A percentile compares a stretch with the other conserved stretches of the same genome.
Conservation (phyloP, 345 rosid species). For the Acer campestre region DNA sequence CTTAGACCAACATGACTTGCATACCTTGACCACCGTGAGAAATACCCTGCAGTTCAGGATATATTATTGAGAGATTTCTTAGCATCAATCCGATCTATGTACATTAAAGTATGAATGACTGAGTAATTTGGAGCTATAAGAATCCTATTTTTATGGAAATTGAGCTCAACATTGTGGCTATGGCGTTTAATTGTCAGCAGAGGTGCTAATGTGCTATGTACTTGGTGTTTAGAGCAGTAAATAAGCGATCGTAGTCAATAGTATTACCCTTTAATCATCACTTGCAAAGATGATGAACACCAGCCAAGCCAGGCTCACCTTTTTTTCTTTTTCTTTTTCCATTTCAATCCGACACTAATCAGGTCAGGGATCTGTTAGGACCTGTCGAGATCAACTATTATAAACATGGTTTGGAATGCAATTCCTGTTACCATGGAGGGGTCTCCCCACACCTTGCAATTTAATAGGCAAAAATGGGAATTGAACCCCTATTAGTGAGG, state of each 20-base stretch:
- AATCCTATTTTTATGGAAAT: neutral
- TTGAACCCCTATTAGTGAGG: too few species aligned
- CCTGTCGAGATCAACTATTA: too few species aligned
- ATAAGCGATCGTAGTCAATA: neutral
- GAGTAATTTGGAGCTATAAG: too few species aligned
- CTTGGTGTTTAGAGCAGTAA: neutral
- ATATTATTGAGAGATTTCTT: neutral
- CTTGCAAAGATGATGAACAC: slow-evolving; percentile 6
- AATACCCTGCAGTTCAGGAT: neutral
- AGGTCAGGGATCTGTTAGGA: too few species aligned
- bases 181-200: neutral
- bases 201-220: neutral
- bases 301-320: neutral
- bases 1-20: neutral
- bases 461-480: too few species aligned
- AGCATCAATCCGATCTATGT: neutral
- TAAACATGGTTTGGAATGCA: too few species aligned
- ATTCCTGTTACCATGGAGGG: too few species aligned
- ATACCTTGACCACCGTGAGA: neutral
- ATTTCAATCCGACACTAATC: too few species aligned
- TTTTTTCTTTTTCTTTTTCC: too few species aligned
- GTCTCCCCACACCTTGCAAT: too few species aligned
- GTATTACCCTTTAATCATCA: neutral
- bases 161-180: neutral
- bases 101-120: neutral